Evolutionary conservation across 371 early-diverging fungal genomes (phyloP).

Genomic region (Rhizomucor pusillus): DNA sequence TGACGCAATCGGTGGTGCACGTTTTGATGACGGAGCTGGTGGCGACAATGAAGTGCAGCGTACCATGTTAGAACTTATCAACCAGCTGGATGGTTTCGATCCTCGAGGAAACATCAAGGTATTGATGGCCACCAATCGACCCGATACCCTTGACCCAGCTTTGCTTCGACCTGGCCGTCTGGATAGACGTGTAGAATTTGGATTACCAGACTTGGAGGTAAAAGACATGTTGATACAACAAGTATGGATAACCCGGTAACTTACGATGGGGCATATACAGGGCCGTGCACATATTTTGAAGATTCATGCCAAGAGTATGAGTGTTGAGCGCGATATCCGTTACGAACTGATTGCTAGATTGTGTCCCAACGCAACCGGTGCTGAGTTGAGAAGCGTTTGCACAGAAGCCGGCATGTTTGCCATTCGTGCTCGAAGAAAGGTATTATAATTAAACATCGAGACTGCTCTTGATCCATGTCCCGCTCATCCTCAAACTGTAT

Average conservation of each 20-base stretch:
- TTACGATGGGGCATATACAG: constrained; percentile 12
- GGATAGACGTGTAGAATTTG: constrained; percentile 99
- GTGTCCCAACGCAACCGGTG: constrained; percentile 96
- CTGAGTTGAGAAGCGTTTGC: constrained; percentile 99
- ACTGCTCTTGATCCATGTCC: too few relatives aligned
- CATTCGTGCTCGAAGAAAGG: constrained; percentile 98
- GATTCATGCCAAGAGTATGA: constrained; percentile 99
- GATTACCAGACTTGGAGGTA: constrained; percentile 93
- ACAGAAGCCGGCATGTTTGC: constrained; percentile 99
- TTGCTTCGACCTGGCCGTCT: constrained; percentile 97
- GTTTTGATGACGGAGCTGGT: constrained; percentile 83
- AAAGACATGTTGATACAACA: background rate
- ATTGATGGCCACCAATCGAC: constrained; percentile 99
- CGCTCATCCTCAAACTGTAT: constrained; percentile 6
- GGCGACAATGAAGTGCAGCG: constrained; percentile 97
- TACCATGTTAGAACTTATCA: constrained; percentile 99
- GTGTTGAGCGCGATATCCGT: constrained; percentile 97
- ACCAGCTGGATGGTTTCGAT: constrained; percentile 99
- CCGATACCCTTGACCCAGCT: constrained; percentile 99
- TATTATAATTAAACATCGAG: constrained; percentile 20
- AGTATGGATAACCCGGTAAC: background rate
- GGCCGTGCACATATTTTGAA: constrained; percentile 98
- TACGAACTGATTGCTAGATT: constrained; percentile 95
- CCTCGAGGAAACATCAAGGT: constrained; percentile 99
- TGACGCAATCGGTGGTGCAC: constrained; percentile 98